Evolutionary conservation across 495 filamentous ascomycete species (phyloP).

Genomic region (Jackrogersella multiformis): DNA sequence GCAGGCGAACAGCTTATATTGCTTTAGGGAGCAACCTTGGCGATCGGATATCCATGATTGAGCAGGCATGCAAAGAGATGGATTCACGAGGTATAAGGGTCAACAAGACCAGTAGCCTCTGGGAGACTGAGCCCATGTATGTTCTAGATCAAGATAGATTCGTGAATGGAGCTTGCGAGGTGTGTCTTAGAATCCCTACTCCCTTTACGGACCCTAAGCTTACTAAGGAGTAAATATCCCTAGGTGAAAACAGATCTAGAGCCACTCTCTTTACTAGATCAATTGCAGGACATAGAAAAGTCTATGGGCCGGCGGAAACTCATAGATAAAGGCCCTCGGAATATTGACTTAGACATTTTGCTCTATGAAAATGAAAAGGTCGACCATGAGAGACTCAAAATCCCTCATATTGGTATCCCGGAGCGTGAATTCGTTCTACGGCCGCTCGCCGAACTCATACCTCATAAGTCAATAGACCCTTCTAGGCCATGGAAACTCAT

Average conservation of each 20-base stretch:
- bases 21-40: slow-evolving; percentile 95
- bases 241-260: slow-evolving; percentile 83
- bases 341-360: slow-evolving; percentile 93
- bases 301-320: slow-evolving; percentile 79
- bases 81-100: slow-evolving; percentile 74
- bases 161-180: slow-evolving; percentile 94
- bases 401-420: slow-evolving; percentile 86
- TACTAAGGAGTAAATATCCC: slow-evolving; percentile 12
- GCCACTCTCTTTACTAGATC: slow-evolving; percentile 78
- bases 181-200: slow-evolving; percentile 51
- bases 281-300: slow-evolving; percentile 84
- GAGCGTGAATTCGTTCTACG: slow-evolving; percentile 94
- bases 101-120: slow-evolving; percentile 83
- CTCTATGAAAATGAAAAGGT: slow-evolving; percentile 79
- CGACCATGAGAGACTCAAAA: slow-evolving; percentile 73
- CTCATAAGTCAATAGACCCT: slow-evolving; percentile 62
- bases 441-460: slow-evolving; percentile 86
- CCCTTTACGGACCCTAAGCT: slow-evolving; percentile 28
- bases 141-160: slow-evolving; percentile 87
- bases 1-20: slow-evolving; percentile 69
- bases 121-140: slow-evolving; percentile 98
- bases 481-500: slow-evolving; percentile 60
- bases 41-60: slow-evolving; percentile 83
- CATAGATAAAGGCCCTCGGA: slow-evolving; percentile 92
- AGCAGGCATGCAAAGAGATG: slow-evolving; percentile 81